A percentile compares a stretch with the other conserved stretches of the same genome.
Evolutionary conservation across 2,329 filamentous ascomycete species (phyloP).

Genomic region (Penicillium sp.): DNA sequence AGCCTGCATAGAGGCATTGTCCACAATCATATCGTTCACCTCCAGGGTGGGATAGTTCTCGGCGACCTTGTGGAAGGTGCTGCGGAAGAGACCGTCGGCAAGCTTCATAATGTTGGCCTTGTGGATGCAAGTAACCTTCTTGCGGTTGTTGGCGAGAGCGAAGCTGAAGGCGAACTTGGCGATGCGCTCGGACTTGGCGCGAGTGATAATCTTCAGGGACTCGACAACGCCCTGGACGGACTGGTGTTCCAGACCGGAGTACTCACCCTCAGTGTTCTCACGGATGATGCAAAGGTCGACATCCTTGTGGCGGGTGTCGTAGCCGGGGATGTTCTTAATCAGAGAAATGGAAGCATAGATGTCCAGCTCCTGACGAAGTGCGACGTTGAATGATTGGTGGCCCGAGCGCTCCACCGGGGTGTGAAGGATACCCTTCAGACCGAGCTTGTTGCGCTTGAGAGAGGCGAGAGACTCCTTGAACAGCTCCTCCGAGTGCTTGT

Average conservation of each 20-base stretch:
- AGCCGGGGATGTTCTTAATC: constrained; percentile 99
- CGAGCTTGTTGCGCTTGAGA: constrained; percentile 97
- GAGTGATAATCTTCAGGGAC: constrained; percentile 99
- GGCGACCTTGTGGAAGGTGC: constrained; percentile 90
- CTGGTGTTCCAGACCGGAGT: constrained; percentile 98
- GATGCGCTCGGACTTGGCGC: constrained; percentile 98
- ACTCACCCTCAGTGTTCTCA: constrained; percentile 99
- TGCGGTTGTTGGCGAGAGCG: constrained; percentile 96
- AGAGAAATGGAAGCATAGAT: constrained; percentile 98
- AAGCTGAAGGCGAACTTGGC: constrained; percentile 99
- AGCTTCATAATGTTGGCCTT: constrained; percentile 99
- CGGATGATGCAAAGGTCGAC: constrained; percentile 99
- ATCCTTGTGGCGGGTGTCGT: constrained; percentile 94
- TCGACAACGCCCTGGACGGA: constrained; percentile 95
- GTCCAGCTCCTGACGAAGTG: constrained; percentile 97
- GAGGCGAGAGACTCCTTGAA: constrained; percentile 96
- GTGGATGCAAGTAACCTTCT: constrained; percentile 99
- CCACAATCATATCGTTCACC: constrained; percentile 99
- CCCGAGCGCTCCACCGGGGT: constrained; percentile 95
- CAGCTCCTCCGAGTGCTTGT: constrained; percentile 88
- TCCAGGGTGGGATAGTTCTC: constrained; percentile 96
- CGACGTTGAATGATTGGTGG: constrained; percentile 99
- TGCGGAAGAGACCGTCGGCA: constrained; percentile 97
- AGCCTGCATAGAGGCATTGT: constrained; percentile 99
- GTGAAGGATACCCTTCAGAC: constrained; percentile 97